Base-by-base conservation (phyloP, 805 yeast genomes). In the Suhomyces sp. region DNA sequence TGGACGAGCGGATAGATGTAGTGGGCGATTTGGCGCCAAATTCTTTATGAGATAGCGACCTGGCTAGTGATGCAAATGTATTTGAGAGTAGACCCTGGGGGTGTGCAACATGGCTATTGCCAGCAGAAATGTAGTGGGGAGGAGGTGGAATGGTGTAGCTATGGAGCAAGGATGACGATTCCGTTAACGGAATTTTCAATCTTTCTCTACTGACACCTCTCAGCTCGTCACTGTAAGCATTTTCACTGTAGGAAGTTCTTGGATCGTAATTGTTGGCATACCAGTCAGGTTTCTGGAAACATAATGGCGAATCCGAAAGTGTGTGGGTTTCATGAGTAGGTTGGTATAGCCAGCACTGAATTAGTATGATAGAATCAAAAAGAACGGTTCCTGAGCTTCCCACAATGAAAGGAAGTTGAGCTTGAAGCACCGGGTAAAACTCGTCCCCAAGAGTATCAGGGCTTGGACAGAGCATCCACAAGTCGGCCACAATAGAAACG, bases 381-480 rank as follows among this genome's bases (percentile, higher is more conserved):
- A 57, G 8, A 7, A 64, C 61, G 0, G 70, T 66, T 7, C 68
- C 69, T 1, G 61, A 80, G 57, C 94, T 85, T 1, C 97, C 97
- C 22, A 90, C 61, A 29, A 93, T 76, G 62, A 85, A 92, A 0
- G 97, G 97, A 49, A 89, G 64, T 60, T 91, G 96, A 45, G 82
- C 84, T 57, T 72, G 57, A 24, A 64, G 54, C 3, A 64, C 58
- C 27, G 51, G 46, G 20, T 43, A 45, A 48, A 50, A 53, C 31
- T 55, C 51, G 15, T 46, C 45, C 24, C 54, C 60, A 24, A 56
- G 53, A 10, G 27, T 15, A 6, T 17, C n/a, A 2, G 8, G 7
- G 17, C 25, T 15, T 2, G 31, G 8, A 6, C 10, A 44, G 24
- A 67, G 47, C n/a, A 70, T 50, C 44, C 56, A 65, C 46, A 72